These are phyloP conservation scores for Acorus gramineus DNA, from an alignment of 106 monocot species.

Conservation along the genomic window DNA sequence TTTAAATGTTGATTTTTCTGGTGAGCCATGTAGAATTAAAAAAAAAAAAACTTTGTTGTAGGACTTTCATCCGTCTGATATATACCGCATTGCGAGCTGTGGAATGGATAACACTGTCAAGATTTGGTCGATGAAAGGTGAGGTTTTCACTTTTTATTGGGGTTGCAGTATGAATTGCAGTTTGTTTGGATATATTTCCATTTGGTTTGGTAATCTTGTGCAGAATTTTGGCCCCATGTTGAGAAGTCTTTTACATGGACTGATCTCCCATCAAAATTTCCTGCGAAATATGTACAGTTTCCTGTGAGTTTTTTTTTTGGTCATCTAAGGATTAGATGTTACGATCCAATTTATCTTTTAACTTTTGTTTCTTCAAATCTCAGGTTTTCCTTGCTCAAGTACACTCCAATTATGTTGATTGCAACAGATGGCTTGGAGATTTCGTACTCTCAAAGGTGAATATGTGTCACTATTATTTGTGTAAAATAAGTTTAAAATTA, in stretches of 20 bases:
- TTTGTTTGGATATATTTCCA: constrained; percentile 2
- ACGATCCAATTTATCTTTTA: not conserved
- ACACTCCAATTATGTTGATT: constrained; percentile 96
- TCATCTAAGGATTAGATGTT: not conserved
- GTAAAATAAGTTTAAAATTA: too few relatives aligned
- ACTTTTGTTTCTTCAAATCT: constrained; percentile 3
- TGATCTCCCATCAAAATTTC: constrained; percentile 96
- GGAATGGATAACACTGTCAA: constrained; percentile 99
- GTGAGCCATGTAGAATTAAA: not conserved
- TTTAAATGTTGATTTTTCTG: not conserved
- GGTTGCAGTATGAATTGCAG: not conserved
- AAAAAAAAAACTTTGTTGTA: constrained; percentile 16
- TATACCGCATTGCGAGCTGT: constrained; percentile 92
- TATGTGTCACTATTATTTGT: not conserved
- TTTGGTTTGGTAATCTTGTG: constrained; percentile 9
- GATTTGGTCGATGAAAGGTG: constrained; percentile 99
- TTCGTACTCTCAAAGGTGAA: constrained; percentile 91
- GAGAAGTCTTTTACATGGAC: constrained; percentile 99
- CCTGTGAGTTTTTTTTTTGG: constrained; percentile 49
- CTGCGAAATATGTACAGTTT: constrained; percentile 99
- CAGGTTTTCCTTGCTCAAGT: constrained; percentile 84
- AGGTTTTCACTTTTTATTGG: too few relatives aligned
- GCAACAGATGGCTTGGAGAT: constrained; percentile 97
- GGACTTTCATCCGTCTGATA: constrained; percentile 99
- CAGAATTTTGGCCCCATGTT: constrained; percentile 98